phyloP scores from a whole-genome alignment of 371 early-diverging fungal species.

The Batkoa obscura region DNA sequence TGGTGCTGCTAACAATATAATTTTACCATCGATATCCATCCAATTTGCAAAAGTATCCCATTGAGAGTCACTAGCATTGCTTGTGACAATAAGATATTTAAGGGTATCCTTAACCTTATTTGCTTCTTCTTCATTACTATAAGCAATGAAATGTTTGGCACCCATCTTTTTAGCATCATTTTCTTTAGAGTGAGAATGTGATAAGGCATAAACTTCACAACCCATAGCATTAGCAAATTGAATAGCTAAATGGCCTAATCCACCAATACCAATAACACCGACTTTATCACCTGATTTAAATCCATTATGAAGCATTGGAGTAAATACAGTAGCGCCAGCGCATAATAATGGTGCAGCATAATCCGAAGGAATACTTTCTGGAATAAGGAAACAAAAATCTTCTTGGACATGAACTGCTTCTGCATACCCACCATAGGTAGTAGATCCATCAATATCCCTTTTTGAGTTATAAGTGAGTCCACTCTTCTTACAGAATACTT shows the following conservation, averaged over 20 bases:
- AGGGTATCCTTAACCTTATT: conserved; percentile 10
- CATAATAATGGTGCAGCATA: conserved; percentile 30
- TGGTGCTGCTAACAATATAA: conserved; percentile 43
- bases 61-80: conserved; percentile 25
- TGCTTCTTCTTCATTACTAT: conserved; percentile 14
- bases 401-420: conserved; percentile 20
- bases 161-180: conserved; percentile 48
- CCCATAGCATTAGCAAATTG: conserved; percentile 44
- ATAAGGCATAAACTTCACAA: conserved; percentile 41
- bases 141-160: conserved; percentile 28
- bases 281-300: conserved; percentile 34
- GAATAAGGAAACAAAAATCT: conserved; percentile 26
- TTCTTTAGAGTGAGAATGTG: conserved; percentile 24
- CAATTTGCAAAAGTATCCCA: conserved; percentile 25
- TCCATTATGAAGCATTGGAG: conserved; percentile 26
- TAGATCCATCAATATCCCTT: background rate
- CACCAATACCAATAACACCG: conserved; percentile 50
- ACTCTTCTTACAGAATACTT: conserved; percentile 31
- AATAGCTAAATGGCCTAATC: conserved; percentile 47
- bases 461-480: conserved; percentile 15
- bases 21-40: conserved; percentile 29
- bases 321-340: conserved; percentile 47
- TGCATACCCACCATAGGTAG: conserved; percentile 26
- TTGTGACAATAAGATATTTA: conserved; percentile 33
- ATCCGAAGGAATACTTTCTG: conserved; percentile 22